phyloP scores from a whole-genome alignment of 345 rosid genomes.

The Anastatica hierochuntica region DNA sequence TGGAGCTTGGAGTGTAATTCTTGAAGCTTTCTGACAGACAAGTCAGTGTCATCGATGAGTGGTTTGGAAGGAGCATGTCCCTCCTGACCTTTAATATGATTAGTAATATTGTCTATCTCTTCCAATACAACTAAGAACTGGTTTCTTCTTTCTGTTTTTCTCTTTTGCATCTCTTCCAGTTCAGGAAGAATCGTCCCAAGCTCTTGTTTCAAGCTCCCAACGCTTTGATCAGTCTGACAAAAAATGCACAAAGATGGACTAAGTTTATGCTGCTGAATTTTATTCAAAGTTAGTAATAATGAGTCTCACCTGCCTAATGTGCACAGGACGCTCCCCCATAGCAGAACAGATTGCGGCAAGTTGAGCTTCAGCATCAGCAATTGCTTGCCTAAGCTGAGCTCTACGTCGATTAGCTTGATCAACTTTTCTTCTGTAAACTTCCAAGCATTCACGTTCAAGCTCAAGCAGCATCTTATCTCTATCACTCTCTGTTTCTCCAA shows the following conservation, averaged over 20 bases:
- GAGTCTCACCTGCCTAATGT: conserved; percentile 66
- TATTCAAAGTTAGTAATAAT: no score
- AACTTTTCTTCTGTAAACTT: conserved; percentile 90
- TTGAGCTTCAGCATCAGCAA: conserved; percentile 88
- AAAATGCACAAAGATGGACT: neutral
- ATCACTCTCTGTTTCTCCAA: conserved; percentile 80
- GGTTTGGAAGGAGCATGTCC: conserved; percentile 23
- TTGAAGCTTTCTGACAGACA: conserved; percentile 71
- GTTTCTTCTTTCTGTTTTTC: conserved; percentile 66
- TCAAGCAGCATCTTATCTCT: conserved; percentile 84
- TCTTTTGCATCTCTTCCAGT: conserved; percentile 80
- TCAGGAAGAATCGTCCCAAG: conserved; percentile 62
- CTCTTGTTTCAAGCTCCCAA: conserved; percentile 81
- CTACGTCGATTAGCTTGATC: conserved; percentile 74
- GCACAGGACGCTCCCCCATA: conserved; percentile 87
- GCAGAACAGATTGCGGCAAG: conserved; percentile 83
- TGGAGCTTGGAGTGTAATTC: conserved; percentile 56
- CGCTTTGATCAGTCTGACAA: conserved; percentile 62
- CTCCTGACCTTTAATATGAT: conserved; percentile 48
- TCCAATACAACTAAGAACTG: conserved; percentile 61
- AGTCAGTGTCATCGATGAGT: conserved; percentile 54
- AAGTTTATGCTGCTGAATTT: neutral
- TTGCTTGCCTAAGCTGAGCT: conserved; percentile 75
- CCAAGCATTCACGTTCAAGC: conserved; percentile 88
- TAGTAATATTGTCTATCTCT: conserved; percentile 39